These are phyloP conservation scores for Discostella stelligeroides DNA, from an alignment of 108 stramenopile genomes.

Conservation along the genomic window DNA sequence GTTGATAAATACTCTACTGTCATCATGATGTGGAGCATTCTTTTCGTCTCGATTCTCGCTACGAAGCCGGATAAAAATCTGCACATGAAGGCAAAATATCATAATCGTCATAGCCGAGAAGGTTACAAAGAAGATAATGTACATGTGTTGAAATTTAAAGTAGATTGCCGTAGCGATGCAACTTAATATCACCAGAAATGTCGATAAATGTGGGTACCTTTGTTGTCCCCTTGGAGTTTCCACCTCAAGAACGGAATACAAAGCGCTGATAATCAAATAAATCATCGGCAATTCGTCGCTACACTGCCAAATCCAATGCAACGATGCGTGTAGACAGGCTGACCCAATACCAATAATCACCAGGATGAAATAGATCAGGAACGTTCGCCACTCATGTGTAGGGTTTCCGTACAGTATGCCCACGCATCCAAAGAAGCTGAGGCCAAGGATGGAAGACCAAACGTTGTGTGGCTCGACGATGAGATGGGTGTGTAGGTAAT, in stretches of 20 bases:
- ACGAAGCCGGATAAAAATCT: neutral
- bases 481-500: slow-evolving; percentile 36
- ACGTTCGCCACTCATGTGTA: slow-evolving; percentile 36
- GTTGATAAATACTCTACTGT: neutral
- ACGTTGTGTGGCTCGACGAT: slow-evolving; percentile 51
- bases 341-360: slow-evolving; percentile 48
- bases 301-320: slow-evolving; percentile 45
- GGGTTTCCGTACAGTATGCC: slow-evolving; percentile 38
- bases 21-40: neutral
- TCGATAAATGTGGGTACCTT: slow-evolving; percentile 35
- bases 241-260: slow-evolving; percentile 14
- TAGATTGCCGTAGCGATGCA: slow-evolving; percentile 37
- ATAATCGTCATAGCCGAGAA: slow-evolving; percentile 5
- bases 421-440: slow-evolving; percentile 32
- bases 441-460: slow-evolving; percentile 35
- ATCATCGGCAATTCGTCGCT: slow-evolving; percentile 52
- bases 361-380: slow-evolving; percentile 32
- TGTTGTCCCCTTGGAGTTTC: slow-evolving; percentile 16
- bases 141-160: slow-evolving; percentile 42
- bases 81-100: slow-evolving; percentile 6
- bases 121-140: slow-evolving; percentile 33
- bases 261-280: slow-evolving; percentile 22
- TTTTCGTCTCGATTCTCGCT: neutral
- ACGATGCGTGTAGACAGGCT: slow-evolving; percentile 38
- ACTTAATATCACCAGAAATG: slow-evolving; percentile 8